These are phyloP conservation scores for Calonectria leucothoes DNA, from an alignment of 2,329 filamentous ascomycete species.

Conservation along the genomic window DNA sequence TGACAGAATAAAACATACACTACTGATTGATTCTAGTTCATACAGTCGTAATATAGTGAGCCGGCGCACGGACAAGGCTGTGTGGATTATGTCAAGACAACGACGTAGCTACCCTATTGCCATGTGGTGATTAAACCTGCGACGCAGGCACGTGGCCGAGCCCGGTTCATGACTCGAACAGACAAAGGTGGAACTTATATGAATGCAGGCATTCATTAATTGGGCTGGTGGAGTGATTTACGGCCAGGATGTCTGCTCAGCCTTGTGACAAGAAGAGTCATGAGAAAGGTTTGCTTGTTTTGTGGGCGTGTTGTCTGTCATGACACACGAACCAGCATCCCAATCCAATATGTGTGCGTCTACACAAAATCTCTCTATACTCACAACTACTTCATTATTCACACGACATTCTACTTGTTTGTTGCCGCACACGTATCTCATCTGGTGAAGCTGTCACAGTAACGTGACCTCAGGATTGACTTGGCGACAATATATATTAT, in stretches of 20 bases:
- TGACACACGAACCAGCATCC: not conserved
- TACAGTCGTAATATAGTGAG: not conserved
- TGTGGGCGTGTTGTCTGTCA: not conserved
- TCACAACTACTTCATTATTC: not conserved
- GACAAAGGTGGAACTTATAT: not conserved
- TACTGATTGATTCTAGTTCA: not conserved
- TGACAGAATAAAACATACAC: no score
- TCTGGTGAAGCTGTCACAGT: not conserved
- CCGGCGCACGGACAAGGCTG: not conserved
- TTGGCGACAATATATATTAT: no score
- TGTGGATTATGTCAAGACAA: not conserved
- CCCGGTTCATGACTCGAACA: no score
- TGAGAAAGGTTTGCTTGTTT: not conserved
- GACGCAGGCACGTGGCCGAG: not conserved
- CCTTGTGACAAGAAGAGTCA: not conserved
- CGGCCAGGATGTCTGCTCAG: not conserved
- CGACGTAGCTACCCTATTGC: not conserved
- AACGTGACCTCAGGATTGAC: no score
- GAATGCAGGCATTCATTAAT: not conserved
- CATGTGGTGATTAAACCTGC: not conserved
- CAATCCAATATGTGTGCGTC: no score
- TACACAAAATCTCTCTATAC: not conserved
- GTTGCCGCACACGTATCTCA: not conserved
- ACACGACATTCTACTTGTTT: not conserved
- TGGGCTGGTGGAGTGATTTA: no score